Conservation (phyloP, 306 rosid species). For the Prunus campanulata region DNA sequence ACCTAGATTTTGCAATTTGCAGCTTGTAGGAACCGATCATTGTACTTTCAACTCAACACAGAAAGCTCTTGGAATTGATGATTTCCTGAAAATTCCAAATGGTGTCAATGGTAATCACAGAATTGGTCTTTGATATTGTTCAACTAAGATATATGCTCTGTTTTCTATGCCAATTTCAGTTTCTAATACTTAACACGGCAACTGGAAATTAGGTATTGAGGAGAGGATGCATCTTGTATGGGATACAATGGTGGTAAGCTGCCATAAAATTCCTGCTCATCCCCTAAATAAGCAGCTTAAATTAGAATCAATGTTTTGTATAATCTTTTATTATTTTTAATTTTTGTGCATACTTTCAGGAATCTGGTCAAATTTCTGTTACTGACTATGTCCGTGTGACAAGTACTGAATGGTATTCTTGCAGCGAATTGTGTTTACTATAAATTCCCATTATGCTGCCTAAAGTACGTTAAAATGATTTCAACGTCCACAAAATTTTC, state of each 20-base stretch:
- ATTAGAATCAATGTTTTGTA: slow-evolving; percentile 12
- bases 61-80: slow-evolving; percentile 80
- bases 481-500: slow-evolving; percentile 23
- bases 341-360: slow-evolving; percentile 39
- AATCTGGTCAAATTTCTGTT: slow-evolving; percentile 85
- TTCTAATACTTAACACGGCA: slow-evolving; percentile 17
- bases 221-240: slow-evolving; percentile 95
- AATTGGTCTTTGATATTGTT: slow-evolving; percentile 1
- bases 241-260: slow-evolving; percentile 93
- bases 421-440: not conserved
- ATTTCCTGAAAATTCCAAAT: slow-evolving; percentile 88
- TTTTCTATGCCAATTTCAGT: slow-evolving; percentile 9
- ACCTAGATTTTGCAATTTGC: slow-evolving; percentile 34
- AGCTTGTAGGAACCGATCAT: slow-evolving; percentile 96
- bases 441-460: slow-evolving; percentile 15
- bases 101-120: slow-evolving; percentile 81
- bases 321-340: not conserved
- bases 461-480: slow-evolving; percentile 5
- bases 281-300: slow-evolving; percentile 10
- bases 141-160: not conserved
- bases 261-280: slow-evolving; percentile 20
- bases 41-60: slow-evolving; percentile 84
- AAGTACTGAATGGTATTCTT: slow-evolving; percentile 80
- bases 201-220: slow-evolving; percentile 67
- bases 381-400: slow-evolving; percentile 82